Evolutionary conservation across 163 green algal species (phyloP), one percentile per base, ranked within the genome.

Genomic region (Prototheca wickerhamii): DNA sequence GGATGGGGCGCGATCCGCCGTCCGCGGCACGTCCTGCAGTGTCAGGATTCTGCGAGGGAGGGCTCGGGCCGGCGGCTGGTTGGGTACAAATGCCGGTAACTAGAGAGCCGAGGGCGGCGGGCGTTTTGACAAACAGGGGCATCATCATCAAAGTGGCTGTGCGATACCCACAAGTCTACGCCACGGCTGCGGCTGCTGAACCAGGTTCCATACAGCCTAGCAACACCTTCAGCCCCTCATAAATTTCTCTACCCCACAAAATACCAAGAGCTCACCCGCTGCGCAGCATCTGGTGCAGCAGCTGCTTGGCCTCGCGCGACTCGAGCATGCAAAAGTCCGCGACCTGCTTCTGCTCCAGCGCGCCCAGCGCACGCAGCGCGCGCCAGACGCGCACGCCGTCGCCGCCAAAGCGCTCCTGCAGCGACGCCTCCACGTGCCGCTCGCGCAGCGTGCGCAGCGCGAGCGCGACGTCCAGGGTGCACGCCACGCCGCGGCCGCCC

Each of bases 281-380:
- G 28, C 73, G 64, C 49, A 92, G 72, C 75, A 94, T 82, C 23
- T 59, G 70, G 73, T 96, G 96, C 33, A 95, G 78, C 64, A 86
- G 60, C 78, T 94, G 82, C 7, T 85, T 66, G 2, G 82, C 82
- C 37, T 90, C 78, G 73, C 87, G 84, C 40, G 81, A 72, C 10
- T 79, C 74, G 34, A 89, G 60, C 88, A 95, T 92, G 10, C 78
- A 77, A 44, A 83, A 58, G 63, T 92, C 84, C 1, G 73, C 77
- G 12, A 88, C 76, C 73, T 89, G 76, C 68, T 94, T 95, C 69
- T 94, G 87, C 78, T 95, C 87, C 74, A 94, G 67, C 70, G 89
- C 76, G 2, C 74, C 66, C 0, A 64, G 55, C 6, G 76, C 7
- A 4, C 82, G 55, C 51, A 95, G 72, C 60, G 90, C 71, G 3